Percentiles rank a stretch among this genome's conserved stretches.
phyloP scores from a whole-genome alignment of 1,284 basidiomycete species.

The Trichosporon coremiiforme region DNA sequence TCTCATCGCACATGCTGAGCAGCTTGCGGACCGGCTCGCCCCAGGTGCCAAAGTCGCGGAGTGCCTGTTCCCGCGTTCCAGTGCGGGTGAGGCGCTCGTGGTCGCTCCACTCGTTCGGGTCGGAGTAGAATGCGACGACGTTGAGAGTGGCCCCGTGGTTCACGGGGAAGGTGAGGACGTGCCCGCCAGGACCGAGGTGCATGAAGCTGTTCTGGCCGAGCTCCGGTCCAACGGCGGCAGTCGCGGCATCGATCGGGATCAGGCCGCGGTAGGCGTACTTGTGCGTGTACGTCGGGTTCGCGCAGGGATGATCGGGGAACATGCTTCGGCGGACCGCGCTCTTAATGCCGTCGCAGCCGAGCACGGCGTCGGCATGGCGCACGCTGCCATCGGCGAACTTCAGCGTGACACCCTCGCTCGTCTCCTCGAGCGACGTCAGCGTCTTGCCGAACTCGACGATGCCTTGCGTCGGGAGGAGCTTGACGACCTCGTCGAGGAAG shows the following conservation, averaged over 20 bases:
- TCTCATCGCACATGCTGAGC: conserved; percentile 29
- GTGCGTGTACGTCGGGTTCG: conserved; percentile 29
- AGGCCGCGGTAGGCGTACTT: conserved; percentile 36
- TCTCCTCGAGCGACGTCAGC: conserved; percentile 19
- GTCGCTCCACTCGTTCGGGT: conserved; percentile 26
- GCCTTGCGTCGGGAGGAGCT: conserved; percentile 22
- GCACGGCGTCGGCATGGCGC: conserved; percentile 23
- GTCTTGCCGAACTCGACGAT: conserved; percentile 28
- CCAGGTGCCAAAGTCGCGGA: conserved; percentile 28
- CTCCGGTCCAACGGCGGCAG: conserved; percentile 27
- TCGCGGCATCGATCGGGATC: conserved; percentile 28
- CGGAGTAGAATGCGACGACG: conserved; percentile 30
- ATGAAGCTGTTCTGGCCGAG: conserved; percentile 31
- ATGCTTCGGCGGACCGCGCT: conserved; percentile 20
- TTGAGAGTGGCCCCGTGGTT: conserved; percentile 31
- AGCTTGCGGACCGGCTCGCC: conserved; percentile 23
- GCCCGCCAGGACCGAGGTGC: conserved; percentile 32
- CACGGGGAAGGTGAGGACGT: conserved; percentile 34
- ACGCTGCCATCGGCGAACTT: conserved; percentile 31
- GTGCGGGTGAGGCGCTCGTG: conserved; percentile 26
- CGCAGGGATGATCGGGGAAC: conserved; percentile 29
- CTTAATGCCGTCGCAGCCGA: conserved; percentile 36
- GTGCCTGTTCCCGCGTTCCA: conserved; percentile 25
- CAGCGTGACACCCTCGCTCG: not conserved
- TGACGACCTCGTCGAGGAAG: conserved; percentile 35